phyloP scores from a whole-genome alignment of 2,329 filamentous ascomycete species.

The Neonectria faginata region DNA sequence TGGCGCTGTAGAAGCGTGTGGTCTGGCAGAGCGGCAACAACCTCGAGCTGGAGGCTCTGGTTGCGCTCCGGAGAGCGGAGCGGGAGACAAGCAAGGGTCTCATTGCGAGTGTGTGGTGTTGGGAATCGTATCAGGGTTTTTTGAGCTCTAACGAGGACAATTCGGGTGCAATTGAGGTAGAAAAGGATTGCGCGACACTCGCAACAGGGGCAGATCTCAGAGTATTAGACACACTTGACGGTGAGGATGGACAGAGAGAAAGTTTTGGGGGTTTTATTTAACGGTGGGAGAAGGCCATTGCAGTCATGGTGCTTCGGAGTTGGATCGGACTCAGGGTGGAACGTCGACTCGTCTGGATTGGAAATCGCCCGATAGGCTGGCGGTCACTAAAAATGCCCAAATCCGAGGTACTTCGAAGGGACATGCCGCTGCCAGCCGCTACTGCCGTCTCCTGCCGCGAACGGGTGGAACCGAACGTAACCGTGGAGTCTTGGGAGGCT shows the following conservation, averaged over 20 bases:
- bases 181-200: slow-evolving; percentile 6
- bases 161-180: slow-evolving; percentile 7
- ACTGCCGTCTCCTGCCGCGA: slow-evolving; percentile 40
- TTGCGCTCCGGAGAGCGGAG: slow-evolving; percentile 50
- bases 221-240: background rate
- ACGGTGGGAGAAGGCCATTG: slow-evolving; percentile 22
- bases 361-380: slow-evolving; percentile 38
- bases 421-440: slow-evolving; percentile 45
- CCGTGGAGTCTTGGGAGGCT: slow-evolving; percentile 18
- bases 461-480: slow-evolving; percentile 33
- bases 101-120: slow-evolving; percentile 41
- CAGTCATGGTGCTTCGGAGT: slow-evolving; percentile 37
- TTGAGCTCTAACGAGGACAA: background rate
- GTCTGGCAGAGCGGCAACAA: slow-evolving; percentile 46
- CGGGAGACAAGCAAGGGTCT: slow-evolving; percentile 48
- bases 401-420: slow-evolving; percentile 40
- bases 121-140: slow-evolving; percentile 8
- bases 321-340: slow-evolving; percentile 42
- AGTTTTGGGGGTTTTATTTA: slow-evolving; percentile 12
- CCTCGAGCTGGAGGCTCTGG: slow-evolving; percentile 55
- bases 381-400: slow-evolving; percentile 2
- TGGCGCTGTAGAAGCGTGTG: slow-evolving; percentile 62
- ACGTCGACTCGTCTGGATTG: slow-evolving; percentile 30
- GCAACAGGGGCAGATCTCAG: background rate
- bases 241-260: slow-evolving; percentile 15